A percentile compares a stretch with the other conserved stretches of the same genome.
These are phyloP conservation scores for Strobilomyces confusus DNA, from an alignment of 768 basidiomycete genomes.

Conservation along the genomic window DNA sequence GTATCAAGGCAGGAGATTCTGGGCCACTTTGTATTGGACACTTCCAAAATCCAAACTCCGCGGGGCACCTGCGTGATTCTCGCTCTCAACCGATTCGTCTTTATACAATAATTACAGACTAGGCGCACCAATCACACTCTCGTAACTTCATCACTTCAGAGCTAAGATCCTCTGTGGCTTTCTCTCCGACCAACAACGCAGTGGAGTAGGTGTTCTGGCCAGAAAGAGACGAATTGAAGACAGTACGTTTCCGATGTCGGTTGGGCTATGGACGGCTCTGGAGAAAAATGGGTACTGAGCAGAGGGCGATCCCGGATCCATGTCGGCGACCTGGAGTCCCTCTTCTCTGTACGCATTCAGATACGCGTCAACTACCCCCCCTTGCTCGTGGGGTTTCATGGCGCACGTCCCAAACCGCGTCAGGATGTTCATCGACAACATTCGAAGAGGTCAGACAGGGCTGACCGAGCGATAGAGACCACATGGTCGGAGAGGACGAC, in stretches of 20 bases:
- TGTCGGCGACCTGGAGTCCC: slow-evolving; percentile 59
- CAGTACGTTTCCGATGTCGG: slow-evolving; percentile 21
- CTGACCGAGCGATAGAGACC: slow-evolving; percentile 17
- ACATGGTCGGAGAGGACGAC: not conserved
- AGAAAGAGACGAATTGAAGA: not conserved
- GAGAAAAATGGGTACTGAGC: not conserved
- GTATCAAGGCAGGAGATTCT: too few relatives aligned
- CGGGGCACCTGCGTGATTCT: too few relatives aligned
- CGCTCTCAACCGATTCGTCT: too few relatives aligned
- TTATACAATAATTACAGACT: too few relatives aligned
- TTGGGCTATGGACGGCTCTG: slow-evolving; percentile 2
- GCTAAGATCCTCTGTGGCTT: slow-evolving; percentile 51
- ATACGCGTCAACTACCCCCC: too few relatives aligned
- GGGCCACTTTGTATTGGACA: too few relatives aligned
- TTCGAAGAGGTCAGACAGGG: not conserved
- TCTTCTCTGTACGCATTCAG: slow-evolving; percentile 61
- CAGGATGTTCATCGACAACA: not conserved
- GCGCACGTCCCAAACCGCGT: too few relatives aligned
- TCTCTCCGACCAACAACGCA: slow-evolving; percentile 51
- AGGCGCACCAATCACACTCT: too few relatives aligned
- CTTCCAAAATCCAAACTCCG: too few relatives aligned
- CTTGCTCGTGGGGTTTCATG: too few relatives aligned
- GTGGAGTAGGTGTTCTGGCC: slow-evolving; percentile 41
- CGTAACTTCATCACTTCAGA: not conserved
- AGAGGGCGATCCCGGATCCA: not conserved